These are phyloP conservation scores for Lumnitzera littorea DNA, from an alignment of 345 rosid genomes.

Conservation along the genomic window DNA sequence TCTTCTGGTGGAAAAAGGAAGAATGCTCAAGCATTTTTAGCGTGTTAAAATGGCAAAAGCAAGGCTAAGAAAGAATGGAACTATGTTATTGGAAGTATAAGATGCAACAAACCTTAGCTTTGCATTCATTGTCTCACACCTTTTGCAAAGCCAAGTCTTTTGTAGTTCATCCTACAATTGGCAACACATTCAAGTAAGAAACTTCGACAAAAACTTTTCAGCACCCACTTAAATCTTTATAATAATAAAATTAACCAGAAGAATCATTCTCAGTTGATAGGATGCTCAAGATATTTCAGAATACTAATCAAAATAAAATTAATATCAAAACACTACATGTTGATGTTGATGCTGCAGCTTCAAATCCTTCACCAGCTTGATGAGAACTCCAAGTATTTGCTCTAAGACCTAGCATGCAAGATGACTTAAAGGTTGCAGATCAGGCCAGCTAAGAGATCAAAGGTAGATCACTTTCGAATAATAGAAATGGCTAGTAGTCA, in stretches of 20 bases:
- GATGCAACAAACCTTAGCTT: slow-evolving; percentile 61
- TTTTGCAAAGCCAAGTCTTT: slow-evolving; percentile 87
- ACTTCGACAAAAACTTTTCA: background rate
- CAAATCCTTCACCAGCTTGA: slow-evolving; percentile 95
- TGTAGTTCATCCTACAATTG: slow-evolving; percentile 73
- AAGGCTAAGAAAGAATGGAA: slow-evolving; percentile 3
- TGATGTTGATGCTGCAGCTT: slow-evolving; percentile 91
- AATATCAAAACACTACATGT: slow-evolving; percentile 47
- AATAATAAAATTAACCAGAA: background rate
- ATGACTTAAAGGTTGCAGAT: slow-evolving; percentile 7
- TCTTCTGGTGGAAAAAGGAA: too few relatives aligned
- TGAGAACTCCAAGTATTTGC: slow-evolving; percentile 91
- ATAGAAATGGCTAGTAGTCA: background rate
- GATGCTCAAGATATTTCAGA: background rate
- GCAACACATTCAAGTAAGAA: background rate
- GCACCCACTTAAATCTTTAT: background rate
- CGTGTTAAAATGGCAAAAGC: slow-evolving; percentile 2
- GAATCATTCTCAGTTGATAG: background rate
- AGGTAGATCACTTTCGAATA: background rate
- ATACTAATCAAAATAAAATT: background rate
- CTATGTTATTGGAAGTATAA: background rate
- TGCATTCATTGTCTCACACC: slow-evolving; percentile 96
- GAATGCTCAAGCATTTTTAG: background rate
- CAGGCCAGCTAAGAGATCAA: slow-evolving; percentile 3
- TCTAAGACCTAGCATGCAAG: slow-evolving; percentile 65